A percentile compares a stretch with the other conserved stretches of the same genome.
These are phyloP conservation scores for Petasospora rhodanensis DNA, from an alignment of 1,139 yeast species.

Conservation along the genomic window DNA sequence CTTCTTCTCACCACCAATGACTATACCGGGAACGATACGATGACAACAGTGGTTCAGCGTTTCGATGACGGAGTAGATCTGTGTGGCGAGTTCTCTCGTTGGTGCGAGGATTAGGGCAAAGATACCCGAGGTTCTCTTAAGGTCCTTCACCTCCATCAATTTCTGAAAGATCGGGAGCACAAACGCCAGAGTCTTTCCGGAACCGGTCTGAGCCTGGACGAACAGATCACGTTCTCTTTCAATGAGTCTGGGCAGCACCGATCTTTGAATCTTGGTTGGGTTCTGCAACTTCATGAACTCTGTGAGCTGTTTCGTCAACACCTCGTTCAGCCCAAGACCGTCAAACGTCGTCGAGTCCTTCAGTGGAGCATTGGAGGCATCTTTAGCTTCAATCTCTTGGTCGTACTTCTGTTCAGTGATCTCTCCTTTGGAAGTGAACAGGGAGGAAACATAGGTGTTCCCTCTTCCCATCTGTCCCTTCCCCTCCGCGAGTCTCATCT, in stretches of 20 bases:
- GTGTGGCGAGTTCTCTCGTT: constrained; percentile 92
- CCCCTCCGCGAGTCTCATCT: constrained; percentile 24
- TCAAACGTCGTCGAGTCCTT: constrained; percentile 63
- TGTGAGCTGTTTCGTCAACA: constrained; percentile 50
- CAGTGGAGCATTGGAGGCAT: constrained; percentile 84
- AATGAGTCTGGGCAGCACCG: constrained; percentile 70
- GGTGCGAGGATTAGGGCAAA: constrained; percentile 88
- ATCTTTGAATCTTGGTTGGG: constrained; percentile 85
- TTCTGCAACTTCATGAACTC: constrained; percentile 54
- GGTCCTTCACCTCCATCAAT: constrained; percentile 50
- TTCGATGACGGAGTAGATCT: constrained; percentile 79
- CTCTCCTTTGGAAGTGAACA: constrained; percentile 71
- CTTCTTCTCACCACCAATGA: constrained; percentile 97
- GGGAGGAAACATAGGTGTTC: constrained; percentile 57
- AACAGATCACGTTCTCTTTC: constrained; percentile 60
- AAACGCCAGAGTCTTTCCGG: constrained; percentile 89
- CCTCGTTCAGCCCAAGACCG: constrained; percentile 63
- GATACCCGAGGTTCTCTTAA: constrained; percentile 70
- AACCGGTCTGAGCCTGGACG: constrained; percentile 93
- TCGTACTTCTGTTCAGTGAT: constrained; percentile 30
- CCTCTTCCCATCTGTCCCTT: constrained; percentile 22
- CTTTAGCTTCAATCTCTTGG: constrained; percentile 30
- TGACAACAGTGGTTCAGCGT: constrained; percentile 68
- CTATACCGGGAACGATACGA: constrained; percentile 84
- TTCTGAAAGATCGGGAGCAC: constrained; percentile 75